Conservation (phyloP, 2,329 filamentous ascomycete species). For the Trichoderma breve region DNA sequence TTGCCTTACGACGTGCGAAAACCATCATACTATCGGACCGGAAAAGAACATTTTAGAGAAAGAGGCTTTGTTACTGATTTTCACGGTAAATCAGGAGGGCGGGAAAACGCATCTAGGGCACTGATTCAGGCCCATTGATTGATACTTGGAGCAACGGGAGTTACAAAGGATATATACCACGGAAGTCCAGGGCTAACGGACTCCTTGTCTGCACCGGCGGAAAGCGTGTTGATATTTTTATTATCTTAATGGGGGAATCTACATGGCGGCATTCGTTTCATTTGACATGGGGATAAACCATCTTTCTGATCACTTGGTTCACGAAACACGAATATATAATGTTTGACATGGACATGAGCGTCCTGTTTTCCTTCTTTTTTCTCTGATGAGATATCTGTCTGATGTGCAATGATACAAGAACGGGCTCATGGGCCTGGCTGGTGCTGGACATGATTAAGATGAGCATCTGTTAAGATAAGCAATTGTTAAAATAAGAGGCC, state of each 20-base stretch:
- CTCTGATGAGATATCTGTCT: not conserved
- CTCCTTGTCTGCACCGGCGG: not conserved
- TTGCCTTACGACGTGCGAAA: too few relatives aligned
- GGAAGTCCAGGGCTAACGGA: not conserved
- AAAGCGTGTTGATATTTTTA: not conserved
- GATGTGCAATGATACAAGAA: not conserved
- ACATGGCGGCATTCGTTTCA: not conserved
- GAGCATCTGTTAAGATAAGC: not conserved
- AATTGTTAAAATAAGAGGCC: not conserved
- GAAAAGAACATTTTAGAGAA: not conserved
- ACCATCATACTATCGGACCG: not conserved
- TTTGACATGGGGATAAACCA: not conserved
- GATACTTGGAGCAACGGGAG: conserved; percentile 11
- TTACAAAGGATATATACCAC: conserved; percentile 17
- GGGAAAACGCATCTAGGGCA: not conserved
- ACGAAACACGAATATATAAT: not conserved
- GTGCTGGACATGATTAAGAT: not conserved
- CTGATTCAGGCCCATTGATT: not conserved
- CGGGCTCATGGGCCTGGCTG: not conserved
- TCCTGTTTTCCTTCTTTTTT: not conserved
- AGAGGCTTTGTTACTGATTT: not conserved
- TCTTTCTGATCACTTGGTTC: not conserved
- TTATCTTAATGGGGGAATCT: not conserved
- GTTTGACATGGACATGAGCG: not conserved
- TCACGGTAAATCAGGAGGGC: not conserved